Base-by-base conservation (phyloP, 2,329 filamentous ascomycete genomes). In the Colletotrichum tofieldiae region DNA sequence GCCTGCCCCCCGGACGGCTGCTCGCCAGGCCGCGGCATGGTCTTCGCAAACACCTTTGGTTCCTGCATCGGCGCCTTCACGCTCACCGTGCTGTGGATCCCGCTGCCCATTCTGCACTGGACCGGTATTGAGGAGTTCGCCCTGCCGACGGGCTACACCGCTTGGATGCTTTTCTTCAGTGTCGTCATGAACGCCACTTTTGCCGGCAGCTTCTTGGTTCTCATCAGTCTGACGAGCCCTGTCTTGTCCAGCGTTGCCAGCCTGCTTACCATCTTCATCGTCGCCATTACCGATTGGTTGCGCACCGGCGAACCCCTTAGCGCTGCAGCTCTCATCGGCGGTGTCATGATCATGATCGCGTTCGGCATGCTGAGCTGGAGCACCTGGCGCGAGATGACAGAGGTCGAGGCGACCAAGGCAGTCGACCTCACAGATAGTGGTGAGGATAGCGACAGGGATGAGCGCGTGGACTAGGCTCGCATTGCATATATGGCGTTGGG, bases 221-320 rank as follows among this genome's bases (percentile, higher is more conserved):
- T 99, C 65, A 98, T 99, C 78, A 95, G 92, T 20, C 88, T 99
- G 37, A 99, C 96, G 0, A 96, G 93, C 23, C 96, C 96, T 0
- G 96, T 99, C 3, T 87, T 99, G 5, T 96, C 93, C 70, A 97
- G 93, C 23, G 96, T 99, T 14, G 96, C 96, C 0, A 94, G 96
- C 2, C 89, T 99, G 39, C 87, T 99, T 58, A 99, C 96, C 29
- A 99, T 99, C 76, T 98, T 99, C 86, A 90, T 98, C 73, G 96
- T 99, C 8, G 96, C 96, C 0, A 86, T 98, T 39, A 94, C 94
- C 67, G 96, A 99, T 82, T 97, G 96, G 91, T 80, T 95, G 68
- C 86, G 95, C 54, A 97, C 94, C 0, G 94, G 96, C 61, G 88
- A 93, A 76, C 90, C 93, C 0, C 86, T 98, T 26, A 93, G 92